Evolutionary conservation across 2,329 filamentous ascomycete genomes (phyloP).

Genomic region (Diplodia sapinea): DNA sequence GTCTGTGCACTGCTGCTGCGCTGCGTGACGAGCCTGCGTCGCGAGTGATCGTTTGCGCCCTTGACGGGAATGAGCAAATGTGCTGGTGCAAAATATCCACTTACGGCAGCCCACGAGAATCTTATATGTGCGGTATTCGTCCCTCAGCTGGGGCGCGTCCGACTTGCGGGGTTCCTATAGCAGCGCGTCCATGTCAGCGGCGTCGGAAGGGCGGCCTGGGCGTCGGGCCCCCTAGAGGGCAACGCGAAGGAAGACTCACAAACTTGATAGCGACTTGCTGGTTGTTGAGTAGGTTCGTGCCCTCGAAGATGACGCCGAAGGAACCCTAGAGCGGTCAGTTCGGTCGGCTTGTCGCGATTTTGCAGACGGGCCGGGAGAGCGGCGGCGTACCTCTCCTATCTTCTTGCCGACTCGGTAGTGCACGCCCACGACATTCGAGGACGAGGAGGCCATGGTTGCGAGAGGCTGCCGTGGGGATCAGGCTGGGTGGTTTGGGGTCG

Average conservation of each 20-base stretch:
- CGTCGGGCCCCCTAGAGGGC: constrained; percentile 12
- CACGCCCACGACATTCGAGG: constrained; percentile 96
- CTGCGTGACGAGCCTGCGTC: constrained; percentile 26
- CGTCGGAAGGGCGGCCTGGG: constrained; percentile 16
- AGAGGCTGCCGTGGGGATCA: constrained; percentile 11
- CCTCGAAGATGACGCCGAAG: constrained; percentile 98
- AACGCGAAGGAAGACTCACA: constrained; percentile 61
- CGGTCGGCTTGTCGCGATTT: not conserved
- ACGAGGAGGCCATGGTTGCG: constrained; percentile 76
- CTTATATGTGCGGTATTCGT: constrained; percentile 99
- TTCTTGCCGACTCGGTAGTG: constrained; percentile 99
- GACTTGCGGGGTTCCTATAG: constrained; percentile 95
- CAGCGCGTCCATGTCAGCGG: constrained; percentile 12
- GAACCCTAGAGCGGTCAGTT: constrained; percentile 64
- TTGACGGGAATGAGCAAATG: constrained; percentile 33
- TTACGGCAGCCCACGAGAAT: constrained; percentile 98
- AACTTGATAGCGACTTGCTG: constrained; percentile 99
- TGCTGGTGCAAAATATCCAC: constrained; percentile 52
- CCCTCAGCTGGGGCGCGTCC: constrained; percentile 94
- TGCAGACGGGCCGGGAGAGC: constrained; percentile 1
- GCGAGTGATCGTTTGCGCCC: constrained; percentile 21
- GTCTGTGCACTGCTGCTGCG: constrained; percentile 26
- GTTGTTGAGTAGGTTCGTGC: constrained; percentile 97
- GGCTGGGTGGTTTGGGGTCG: constrained; percentile 4
- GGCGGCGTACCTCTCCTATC: constrained; percentile 72